These are phyloP conservation scores for Sugiyamaella qingdaonensis DNA, from an alignment of 805 yeast genomes.

Conservation along the genomic window DNA sequence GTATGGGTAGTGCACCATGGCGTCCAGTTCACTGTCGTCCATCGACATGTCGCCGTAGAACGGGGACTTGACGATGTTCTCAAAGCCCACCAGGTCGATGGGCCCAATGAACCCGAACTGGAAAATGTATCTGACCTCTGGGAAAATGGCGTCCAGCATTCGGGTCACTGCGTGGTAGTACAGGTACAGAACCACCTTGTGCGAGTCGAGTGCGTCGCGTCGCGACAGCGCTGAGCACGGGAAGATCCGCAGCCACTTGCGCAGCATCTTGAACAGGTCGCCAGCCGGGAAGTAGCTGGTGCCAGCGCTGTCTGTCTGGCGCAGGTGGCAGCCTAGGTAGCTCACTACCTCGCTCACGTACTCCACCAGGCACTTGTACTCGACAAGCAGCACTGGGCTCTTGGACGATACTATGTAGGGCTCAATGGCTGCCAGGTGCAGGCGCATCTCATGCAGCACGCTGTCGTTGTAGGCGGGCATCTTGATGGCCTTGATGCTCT, in stretches of 20 bases:
- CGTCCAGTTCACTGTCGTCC: conserved; percentile 1
- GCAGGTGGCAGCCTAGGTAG: conserved; percentile 15
- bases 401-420: conserved; percentile 13
- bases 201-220: background rate
- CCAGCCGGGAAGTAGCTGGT: conserved; percentile 21
- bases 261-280: conserved; percentile 21
- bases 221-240: conserved; percentile 24
- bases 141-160: conserved; percentile 34
- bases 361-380: conserved; percentile 13
- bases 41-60: conserved; percentile 3
- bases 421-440: conserved; percentile 22
- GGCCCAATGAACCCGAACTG: conserved; percentile 36
- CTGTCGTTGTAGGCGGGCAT: conserved; percentile 31
- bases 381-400: conserved; percentile 9
- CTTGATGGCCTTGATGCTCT: conserved; percentile 33
- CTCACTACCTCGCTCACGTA: conserved; percentile 14
- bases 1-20: conserved; percentile 26
- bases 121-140: conserved; percentile 36
- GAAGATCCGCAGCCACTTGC: conserved; percentile 27
- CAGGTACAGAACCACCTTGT: conserved; percentile 27
- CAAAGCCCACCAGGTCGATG: conserved; percentile 31
- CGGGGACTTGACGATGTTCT: conserved; percentile 16
- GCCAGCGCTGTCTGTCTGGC: conserved; percentile 12
- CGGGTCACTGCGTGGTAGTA: conserved; percentile 35
- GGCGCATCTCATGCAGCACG: conserved; percentile 30